Conservation (phyloP, 2,329 filamentous ascomycete genomes). For the Penicillium sclerotigenum region DNA sequence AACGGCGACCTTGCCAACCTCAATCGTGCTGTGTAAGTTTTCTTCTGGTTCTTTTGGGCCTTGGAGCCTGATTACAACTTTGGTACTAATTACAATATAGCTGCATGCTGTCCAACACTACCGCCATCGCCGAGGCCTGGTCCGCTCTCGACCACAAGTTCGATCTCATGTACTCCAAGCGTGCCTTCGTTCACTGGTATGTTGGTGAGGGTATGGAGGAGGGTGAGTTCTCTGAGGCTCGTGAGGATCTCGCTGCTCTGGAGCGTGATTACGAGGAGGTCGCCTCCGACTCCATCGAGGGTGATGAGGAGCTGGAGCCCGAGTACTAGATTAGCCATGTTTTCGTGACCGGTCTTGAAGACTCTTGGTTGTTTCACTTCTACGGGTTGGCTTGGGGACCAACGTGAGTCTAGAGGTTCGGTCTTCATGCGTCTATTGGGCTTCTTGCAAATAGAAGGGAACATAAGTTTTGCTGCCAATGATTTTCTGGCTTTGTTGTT, state of each 20-base stretch:
- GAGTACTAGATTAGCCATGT: slow-evolving; percentile 69
- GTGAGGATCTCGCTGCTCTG: slow-evolving; percentile 95
- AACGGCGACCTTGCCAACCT: slow-evolving; percentile 98
- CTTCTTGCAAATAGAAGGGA: slow-evolving; percentile 39
- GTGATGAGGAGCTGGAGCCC: slow-evolving; percentile 71
- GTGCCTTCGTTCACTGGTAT: slow-evolving; percentile 99
- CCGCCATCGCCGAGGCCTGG: slow-evolving; percentile 97
- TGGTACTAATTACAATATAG: slow-evolving; percentile 45
- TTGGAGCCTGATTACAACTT: slow-evolving; percentile 3
- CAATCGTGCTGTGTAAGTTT: slow-evolving; percentile 90
- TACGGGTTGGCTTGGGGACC: slow-evolving; percentile 24
- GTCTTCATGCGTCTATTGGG: slow-evolving; percentile 26
- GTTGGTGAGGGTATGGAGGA: slow-evolving; percentile 99
- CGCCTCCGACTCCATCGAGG: slow-evolving; percentile 86
- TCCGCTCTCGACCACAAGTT: slow-evolving; percentile 95
- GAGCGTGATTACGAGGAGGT: slow-evolving; percentile 99
- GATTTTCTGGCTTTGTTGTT: slow-evolving; percentile 36
- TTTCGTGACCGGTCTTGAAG: slow-evolving; percentile 18
- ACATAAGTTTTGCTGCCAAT: slow-evolving; percentile 37
- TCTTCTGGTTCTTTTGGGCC: slow-evolving; percentile 5
- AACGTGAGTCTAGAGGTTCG: slow-evolving; percentile 22
- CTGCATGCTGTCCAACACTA: slow-evolving; percentile 94
- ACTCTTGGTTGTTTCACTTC: slow-evolving; percentile 20
- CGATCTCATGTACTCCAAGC: slow-evolving; percentile 99
- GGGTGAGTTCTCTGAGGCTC: slow-evolving; percentile 98